Evolutionary conservation across 768 basidiomycete genomes (phyloP).

Genomic region (Termitomyces sp.): DNA sequence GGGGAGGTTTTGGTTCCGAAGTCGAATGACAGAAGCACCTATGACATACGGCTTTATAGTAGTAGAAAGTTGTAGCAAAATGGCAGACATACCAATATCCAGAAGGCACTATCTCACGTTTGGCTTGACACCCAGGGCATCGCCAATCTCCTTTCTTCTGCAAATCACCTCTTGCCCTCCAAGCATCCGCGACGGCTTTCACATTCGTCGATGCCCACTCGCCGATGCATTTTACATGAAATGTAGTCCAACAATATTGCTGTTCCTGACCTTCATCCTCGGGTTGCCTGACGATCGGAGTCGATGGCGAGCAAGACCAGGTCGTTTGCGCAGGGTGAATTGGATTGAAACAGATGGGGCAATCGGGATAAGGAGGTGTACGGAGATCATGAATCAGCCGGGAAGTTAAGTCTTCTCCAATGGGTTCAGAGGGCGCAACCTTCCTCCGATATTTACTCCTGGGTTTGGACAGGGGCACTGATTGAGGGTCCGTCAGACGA

Average conservation of each 20-base stretch:
- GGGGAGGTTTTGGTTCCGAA: slow-evolving; percentile 65
- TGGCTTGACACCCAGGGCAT: slow-evolving; percentile 90
- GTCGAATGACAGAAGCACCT: slow-evolving; percentile 84
- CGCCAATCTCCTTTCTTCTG: slow-evolving; percentile 75
- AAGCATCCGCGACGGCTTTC: slow-evolving; percentile 67
- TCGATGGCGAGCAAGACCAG: slow-evolving; percentile 81
- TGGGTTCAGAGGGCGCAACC: slow-evolving; percentile 17
- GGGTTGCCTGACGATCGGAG: slow-evolving; percentile 31
- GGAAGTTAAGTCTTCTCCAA: slow-evolving; percentile 68
- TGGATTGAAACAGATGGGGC: slow-evolving; percentile 76
- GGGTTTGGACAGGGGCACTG: slow-evolving; percentile 4
- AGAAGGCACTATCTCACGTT: slow-evolving; percentile 58
- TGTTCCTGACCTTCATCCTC: slow-evolving; percentile 26
- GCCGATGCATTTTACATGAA: slow-evolving; percentile 86
- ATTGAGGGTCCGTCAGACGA: slow-evolving; percentile 21
- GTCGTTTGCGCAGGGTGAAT: slow-evolving; percentile 76
- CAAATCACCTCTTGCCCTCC: slow-evolving; percentile 59
- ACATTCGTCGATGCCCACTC: slow-evolving; percentile 85
- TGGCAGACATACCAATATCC: slow-evolving; percentile 52
- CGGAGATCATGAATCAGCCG: slow-evolving; percentile 60
- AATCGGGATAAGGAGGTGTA: slow-evolving; percentile 70
- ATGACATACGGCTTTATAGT: slow-evolving; percentile 10
- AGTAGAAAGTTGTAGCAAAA: not conserved
- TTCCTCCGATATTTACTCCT: not conserved
- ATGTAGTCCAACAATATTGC: slow-evolving; percentile 84